These are phyloP conservation scores for Nemania serpens DNA, from an alignment of 2,329 filamentous ascomycete species.

Conservation along the genomic window DNA sequence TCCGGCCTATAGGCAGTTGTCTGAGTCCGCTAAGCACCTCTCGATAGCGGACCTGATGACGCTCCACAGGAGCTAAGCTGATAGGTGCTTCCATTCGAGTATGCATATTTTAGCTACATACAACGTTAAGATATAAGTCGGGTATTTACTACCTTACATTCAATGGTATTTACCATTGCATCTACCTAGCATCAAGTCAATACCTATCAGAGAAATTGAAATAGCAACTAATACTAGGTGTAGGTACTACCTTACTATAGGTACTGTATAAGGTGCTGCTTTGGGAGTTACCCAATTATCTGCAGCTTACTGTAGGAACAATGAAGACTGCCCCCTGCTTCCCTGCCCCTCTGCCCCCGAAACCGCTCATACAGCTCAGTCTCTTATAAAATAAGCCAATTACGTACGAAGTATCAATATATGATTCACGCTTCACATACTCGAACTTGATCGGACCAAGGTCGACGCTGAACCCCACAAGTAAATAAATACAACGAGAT, in stretches of 20 bases:
- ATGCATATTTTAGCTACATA: too few species aligned
- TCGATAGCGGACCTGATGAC: constrained; percentile 31
- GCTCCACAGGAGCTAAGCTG: too few species aligned
- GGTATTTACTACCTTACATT: too few species aligned
- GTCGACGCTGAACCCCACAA: constrained; percentile 2
- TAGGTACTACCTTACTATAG: too few species aligned
- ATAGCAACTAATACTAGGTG: neutral
- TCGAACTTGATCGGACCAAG: neutral
- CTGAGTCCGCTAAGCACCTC: constrained; percentile 23
- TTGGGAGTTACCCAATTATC: too few species aligned
- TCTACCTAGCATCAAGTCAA: neutral
- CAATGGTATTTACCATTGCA: neutral
- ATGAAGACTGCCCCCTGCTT: neutral
- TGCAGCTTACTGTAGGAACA: too few species aligned
- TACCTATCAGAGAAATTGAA: too few species aligned
- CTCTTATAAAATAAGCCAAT: constrained; percentile 12
- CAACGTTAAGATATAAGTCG: too few species aligned
- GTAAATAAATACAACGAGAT: neutral
- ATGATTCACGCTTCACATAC: too few species aligned
- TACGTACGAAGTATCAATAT: neutral
- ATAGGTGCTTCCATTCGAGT: too few species aligned
- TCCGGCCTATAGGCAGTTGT: constrained; percentile 10
- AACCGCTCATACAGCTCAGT: neutral
- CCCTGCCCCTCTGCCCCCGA: too few species aligned
- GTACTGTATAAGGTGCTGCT: too few species aligned